These are phyloP conservation scores for Pythium coloratum DNA, from an alignment of 352 stramenopile species.

Conservation along the genomic window DNA sequence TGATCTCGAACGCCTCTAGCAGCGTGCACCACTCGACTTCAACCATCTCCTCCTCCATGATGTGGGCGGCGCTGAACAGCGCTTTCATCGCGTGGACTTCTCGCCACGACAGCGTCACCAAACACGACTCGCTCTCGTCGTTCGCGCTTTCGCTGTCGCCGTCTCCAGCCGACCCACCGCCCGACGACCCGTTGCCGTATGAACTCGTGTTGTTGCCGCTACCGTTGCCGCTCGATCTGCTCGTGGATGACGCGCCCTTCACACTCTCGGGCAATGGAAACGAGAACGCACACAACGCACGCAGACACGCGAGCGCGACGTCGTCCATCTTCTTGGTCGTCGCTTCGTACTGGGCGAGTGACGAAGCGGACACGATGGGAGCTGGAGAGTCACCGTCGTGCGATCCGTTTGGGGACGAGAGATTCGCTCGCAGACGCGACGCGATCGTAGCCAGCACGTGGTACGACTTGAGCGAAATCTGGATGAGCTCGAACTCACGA, in stretches of 20 bases:
- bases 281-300: slow-evolving; percentile 74
- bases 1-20: slow-evolving; percentile 80
- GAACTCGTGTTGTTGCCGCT: slow-evolving; percentile 29
- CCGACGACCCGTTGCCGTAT: not conserved
- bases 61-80: slow-evolving; percentile 77
- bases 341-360: slow-evolving; percentile 29
- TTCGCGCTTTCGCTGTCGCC: slow-evolving; percentile 34
- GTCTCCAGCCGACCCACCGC: slow-evolving; percentile 15
- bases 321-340: slow-evolving; percentile 69
- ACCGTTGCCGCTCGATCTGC: slow-evolving; percentile 25
- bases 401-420: slow-evolving; percentile 18
- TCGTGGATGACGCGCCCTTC: slow-evolving; percentile 21
- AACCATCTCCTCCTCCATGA: slow-evolving; percentile 84
- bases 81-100: slow-evolving; percentile 90
- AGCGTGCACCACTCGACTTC: slow-evolving; percentile 75
- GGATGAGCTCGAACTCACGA: slow-evolving; percentile 80
- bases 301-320: slow-evolving; percentile 68
- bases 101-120: slow-evolving; percentile 73
- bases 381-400: not conserved
- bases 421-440: slow-evolving; percentile 60
- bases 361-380: not conserved
- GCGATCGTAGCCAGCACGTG: slow-evolving; percentile 78
- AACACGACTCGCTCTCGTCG: slow-evolving; percentile 65
- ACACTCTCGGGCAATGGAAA: slow-evolving; percentile 73
- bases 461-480: slow-evolving; percentile 83